phyloP scores from a whole-genome alignment of 2,329 filamentous ascomycete genomes.

The Malbranchea cinnamomea region DNA sequence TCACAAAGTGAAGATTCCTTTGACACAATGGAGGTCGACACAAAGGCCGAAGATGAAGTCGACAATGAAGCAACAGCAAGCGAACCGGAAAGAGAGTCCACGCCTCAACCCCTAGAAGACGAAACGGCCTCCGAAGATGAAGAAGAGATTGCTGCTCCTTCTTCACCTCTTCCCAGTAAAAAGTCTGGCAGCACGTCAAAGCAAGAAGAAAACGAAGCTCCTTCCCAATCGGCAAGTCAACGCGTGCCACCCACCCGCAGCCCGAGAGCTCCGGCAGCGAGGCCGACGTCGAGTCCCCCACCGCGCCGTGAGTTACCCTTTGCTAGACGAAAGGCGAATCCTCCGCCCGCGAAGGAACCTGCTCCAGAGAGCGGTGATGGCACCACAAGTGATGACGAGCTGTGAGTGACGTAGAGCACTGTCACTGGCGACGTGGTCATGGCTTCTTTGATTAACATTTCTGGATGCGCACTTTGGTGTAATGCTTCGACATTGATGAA shows the following conservation, averaged over 20 bases:
- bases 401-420: slow-evolving; percentile 17
- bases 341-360: slow-evolving; percentile 5
- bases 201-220: background rate
- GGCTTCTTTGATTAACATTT: no score
- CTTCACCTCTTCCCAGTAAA: background rate
- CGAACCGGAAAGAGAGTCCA: slow-evolving; percentile 16
- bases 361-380: slow-evolving; percentile 10
- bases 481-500: no score
- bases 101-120: slow-evolving; percentile 21
- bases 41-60: slow-evolving; percentile 6
- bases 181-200: background rate
- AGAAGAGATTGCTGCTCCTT: slow-evolving; percentile 2
- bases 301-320: slow-evolving; percentile 31
- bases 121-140: slow-evolving; percentile 20
- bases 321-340: slow-evolving; percentile 11
- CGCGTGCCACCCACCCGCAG: background rate
- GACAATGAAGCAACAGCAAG: slow-evolving; percentile 5
- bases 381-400: slow-evolving; percentile 27
- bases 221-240: slow-evolving; percentile 2
- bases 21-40: slow-evolving; percentile 24
- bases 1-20: slow-evolving; percentile 21
- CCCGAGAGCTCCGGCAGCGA: background rate
- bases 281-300: slow-evolving; percentile 16
- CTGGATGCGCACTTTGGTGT: no score
- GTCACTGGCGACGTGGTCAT: no score